Conservation (phyloP, 805 yeast species). For the Clavispora santaluciae region DNA sequence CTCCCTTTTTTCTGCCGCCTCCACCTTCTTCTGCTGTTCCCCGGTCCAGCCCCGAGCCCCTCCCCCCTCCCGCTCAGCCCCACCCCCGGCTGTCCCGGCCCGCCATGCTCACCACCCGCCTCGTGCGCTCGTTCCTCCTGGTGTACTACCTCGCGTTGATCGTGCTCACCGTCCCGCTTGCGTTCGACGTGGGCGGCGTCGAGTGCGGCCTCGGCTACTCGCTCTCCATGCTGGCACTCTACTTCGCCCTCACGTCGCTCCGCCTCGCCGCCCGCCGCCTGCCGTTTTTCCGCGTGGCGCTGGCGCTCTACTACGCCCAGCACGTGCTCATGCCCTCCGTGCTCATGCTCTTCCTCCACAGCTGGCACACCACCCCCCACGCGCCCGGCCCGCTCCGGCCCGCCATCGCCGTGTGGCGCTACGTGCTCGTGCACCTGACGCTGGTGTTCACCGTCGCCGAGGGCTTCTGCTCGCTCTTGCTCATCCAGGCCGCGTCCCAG, state of each 20-base stretch:
- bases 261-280: conserved; percentile 48
- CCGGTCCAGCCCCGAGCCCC: neutral
- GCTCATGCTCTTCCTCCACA: conserved; percentile 50
- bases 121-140: conserved; percentile 11
- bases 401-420: conserved; percentile 62
- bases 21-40: neutral
- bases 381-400: neutral
- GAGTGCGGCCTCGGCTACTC: conserved; percentile 87
- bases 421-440: conserved; percentile 71
- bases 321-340: conserved; percentile 79
- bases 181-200: conserved; percentile 91
- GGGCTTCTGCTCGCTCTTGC: conserved; percentile 86
- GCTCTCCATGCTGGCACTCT: conserved; percentile 51
- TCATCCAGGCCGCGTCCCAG: conserved; percentile 91
- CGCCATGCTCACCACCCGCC: conserved; percentile 2
- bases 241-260: conserved; percentile 68
- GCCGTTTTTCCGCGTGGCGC: conserved; percentile 40
- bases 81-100: neutral
- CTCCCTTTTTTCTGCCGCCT: conserved; percentile 1
- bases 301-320: conserved; percentile 68
- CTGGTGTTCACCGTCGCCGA: conserved; percentile 86
- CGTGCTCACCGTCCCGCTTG: conserved; percentile 80
- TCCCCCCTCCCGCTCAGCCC: neutral
- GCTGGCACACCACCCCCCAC: conserved; percentile 14
- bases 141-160: conserved; percentile 57